Base-by-base conservation (phyloP, 116 monocot genomes). In the Phalaenopsis hybrid region DNA sequence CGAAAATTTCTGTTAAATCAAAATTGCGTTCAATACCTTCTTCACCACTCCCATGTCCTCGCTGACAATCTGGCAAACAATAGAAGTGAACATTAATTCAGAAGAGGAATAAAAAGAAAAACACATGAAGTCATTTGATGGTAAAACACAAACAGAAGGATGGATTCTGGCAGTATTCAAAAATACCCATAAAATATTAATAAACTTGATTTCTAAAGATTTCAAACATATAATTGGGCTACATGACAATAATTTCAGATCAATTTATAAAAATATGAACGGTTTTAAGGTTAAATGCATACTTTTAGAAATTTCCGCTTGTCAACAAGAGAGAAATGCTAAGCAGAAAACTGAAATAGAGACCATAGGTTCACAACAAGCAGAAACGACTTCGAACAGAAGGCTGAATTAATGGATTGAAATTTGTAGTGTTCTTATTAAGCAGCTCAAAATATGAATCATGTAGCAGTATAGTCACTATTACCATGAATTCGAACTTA, bases 41-140 rank as follows among this genome's bases (percentile, higher is more conserved):
- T 99, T 99, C 51, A 95, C 78, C 41, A 99, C 89, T 31, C 90
- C 98, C 72, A 99, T 58, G 85, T 99, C 98, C 80, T 99, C 93
- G 75, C 82, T 88, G 63, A 95, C 74, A 73, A 95, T 90, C 98
- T 99, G 90, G 52, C 58, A 78, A 87, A 88, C 4, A 75, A 59
- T 23, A 50, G 12, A 28, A 51, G 20, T 50, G 23, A 46, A 16
- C 12, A 77, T 77, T 51, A 48, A 77, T 48, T 77, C 13, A 77
- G 13, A 77, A 77, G 8, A 10, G 23, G 44, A 44, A 74, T 17
- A 45, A 46, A 5, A 75, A n/a, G 1, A 21, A 20, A 75, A 72
- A 37, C 41, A 41, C 23, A 41, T 72, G 72, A 12, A 37, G 37
- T 12, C 34, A 10, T 41, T 72, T 17, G 11, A 72, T 72, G 31